Percentiles rank a stretch among this genome's conserved stretches.
Evolutionary conservation across 805 yeast species (phyloP).

Genomic region (Lachancea kluyveri): DNA sequence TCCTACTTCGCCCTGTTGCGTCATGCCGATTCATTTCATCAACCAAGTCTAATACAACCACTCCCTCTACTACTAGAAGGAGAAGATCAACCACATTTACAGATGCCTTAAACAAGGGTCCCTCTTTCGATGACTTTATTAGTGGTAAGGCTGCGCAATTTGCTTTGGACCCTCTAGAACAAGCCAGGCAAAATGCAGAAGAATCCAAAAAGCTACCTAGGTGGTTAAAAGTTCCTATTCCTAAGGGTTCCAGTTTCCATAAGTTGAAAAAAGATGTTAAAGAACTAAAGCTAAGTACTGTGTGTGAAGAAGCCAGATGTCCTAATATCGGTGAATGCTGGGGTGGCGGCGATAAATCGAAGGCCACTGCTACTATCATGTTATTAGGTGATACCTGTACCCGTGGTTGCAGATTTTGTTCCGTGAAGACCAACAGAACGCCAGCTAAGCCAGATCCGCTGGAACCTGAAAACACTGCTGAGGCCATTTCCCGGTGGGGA

Average conservation of each 20-base stretch:
- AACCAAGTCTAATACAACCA: conserved; percentile 13
- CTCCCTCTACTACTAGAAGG: conserved; percentile 30
- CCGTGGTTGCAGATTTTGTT: conserved; percentile 97
- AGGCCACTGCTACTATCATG: conserved; percentile 96
- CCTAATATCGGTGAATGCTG: conserved; percentile 99
- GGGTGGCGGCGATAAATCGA: conserved; percentile 79
- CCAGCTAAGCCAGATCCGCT: conserved; percentile 90
- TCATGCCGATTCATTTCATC: conserved; percentile 15
- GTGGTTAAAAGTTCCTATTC: conserved; percentile 95
- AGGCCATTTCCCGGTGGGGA: conserved; percentile 96
- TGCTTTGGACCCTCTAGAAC: conserved; percentile 67
- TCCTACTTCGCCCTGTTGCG: too few species aligned
- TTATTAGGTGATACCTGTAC: conserved; percentile 98
- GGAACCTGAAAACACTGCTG: conserved; percentile 98
- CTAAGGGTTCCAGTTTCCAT: conserved; percentile 84
- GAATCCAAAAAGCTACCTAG: conserved; percentile 72
- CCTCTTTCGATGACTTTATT: conserved; percentile 88
- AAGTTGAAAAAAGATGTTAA: conserved; percentile 79
- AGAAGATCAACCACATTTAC: conserved; percentile 56
- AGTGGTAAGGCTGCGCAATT: conserved; percentile 68
- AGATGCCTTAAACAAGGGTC: conserved; percentile 73
- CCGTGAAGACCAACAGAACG: conserved; percentile 84
- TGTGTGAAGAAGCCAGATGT: conserved; percentile 97
- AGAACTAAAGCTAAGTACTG: conserved; percentile 87
- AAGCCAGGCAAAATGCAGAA: conserved; percentile 53